A percentile compares a stretch with the other conserved stretches of the same genome.
Conservation (phyloP, 495 filamentous ascomycete species). For the Parmelia sp. region DNA sequence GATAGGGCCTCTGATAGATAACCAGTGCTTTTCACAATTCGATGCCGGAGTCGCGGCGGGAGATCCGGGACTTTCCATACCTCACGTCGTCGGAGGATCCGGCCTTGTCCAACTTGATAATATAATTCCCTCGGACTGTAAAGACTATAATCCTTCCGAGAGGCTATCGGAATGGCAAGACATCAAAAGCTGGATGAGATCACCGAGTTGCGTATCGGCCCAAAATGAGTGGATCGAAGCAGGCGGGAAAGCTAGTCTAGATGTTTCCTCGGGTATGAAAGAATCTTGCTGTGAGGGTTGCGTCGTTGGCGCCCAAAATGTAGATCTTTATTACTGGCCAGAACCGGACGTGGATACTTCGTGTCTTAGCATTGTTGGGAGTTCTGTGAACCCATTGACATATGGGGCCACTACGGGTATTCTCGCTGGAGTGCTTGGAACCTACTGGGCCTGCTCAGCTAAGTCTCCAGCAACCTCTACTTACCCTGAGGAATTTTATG, state of each 20-base stretch:
- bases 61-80: too few species aligned
- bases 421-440: neutral
- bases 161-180: neutral
- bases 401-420: neutral
- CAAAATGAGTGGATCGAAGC: neutral
- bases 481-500: neutral
- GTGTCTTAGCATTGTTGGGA: constrained; percentile 11
- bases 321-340: constrained; percentile 14
- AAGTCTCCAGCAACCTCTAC: too few species aligned
- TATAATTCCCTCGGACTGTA: neutral
- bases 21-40: too few species aligned
- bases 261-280: neutral
- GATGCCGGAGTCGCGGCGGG: too few species aligned
- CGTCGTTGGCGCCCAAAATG: neutral
- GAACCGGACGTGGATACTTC: neutral
- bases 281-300: neutral
- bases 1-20: too few species aligned
- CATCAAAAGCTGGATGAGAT: neutral
- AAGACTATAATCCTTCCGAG: neutral
- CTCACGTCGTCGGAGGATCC: too few species aligned
- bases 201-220: neutral
- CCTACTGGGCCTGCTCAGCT: neutral
- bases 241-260: neutral
- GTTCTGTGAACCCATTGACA: neutral
- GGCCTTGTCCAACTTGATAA: too few species aligned